These are phyloP conservation scores for Eutrema yunnanense DNA, from an alignment of 345 rosid genomes.

Conservation along the genomic window DNA sequence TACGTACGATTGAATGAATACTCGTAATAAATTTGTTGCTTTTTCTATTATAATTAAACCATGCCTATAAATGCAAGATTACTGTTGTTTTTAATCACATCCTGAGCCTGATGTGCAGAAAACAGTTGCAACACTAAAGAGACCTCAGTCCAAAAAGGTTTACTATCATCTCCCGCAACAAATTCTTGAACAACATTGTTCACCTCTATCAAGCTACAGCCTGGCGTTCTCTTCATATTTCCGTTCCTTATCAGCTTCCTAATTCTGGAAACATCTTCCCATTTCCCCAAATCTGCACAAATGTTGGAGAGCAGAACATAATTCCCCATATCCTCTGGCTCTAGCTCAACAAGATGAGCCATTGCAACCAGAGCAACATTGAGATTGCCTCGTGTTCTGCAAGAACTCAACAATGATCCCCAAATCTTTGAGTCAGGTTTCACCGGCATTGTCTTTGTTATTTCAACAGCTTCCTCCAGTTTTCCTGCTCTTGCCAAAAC, in stretches of 20 bases:
- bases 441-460: conserved; percentile 40
- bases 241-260: conserved; percentile 39
- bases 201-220: conserved; percentile 52
- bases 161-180: conserved; percentile 42
- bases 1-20: background rate
- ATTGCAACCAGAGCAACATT: conserved; percentile 41
- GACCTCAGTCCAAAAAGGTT: conserved; percentile 39
- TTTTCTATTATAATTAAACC: background rate
- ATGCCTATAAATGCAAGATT: background rate
- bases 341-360: conserved; percentile 45
- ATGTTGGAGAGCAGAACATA: conserved; percentile 51
- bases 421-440: conserved; percentile 47
- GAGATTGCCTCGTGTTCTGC: conserved; percentile 37
- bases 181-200: conserved; percentile 50
- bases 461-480: conserved; percentile 31
- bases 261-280: conserved; percentile 43
- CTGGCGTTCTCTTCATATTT: conserved; percentile 49
- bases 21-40: background rate
- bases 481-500: conserved; percentile 44
- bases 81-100: background rate
- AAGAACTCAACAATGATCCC: conserved; percentile 47
- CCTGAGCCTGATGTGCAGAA: conserved; percentile 17
- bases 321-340: conserved; percentile 53
- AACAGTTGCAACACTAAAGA: conserved; percentile 37
- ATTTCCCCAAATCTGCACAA: conserved; percentile 49